Base-by-base conservation (phyloP, 2,329 filamentous ascomycete genomes). In the Thelonectria olida region DNA sequence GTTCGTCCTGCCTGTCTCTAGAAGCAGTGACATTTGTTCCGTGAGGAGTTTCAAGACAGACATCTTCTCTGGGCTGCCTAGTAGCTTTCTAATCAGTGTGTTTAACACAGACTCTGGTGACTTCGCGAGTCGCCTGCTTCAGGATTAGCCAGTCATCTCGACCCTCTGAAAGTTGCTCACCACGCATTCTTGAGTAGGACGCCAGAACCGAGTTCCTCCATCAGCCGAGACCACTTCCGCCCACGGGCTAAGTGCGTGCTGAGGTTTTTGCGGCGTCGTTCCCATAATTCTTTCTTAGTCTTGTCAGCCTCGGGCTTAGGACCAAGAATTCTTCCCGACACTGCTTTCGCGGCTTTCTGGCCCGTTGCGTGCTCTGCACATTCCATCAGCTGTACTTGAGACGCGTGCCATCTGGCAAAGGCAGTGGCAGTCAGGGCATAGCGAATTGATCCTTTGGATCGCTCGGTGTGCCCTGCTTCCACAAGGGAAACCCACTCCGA, bases 171-270 rank as follows among this genome's bases (percentile, higher is more conserved):
- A n/a, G 25, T 25, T 23, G 23, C 58, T 8, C 47, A 56, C 58
- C 52, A 61, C 22, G 47, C 50, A 48, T 56, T 31, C 36, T 55
- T 45, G 27, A 52, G 38, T 31, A 61, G 27, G 44, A 61, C 52
- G n/a, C 58, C 27, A n/a, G 39, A 55, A 34, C 58, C 25, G 39
- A 56, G 41, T 31, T 39, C 27, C 10, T 45, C 6, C 20, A 55
- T 39, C 23, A 63, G 34, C 17, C 50, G 55, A 39, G 38, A 34
- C 47, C 45, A 59, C 51, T 63, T 63, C 38, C 39, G 25, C 22
- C 54, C 45, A 52, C 45, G 51, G 8, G 28, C 48, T 17, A 62
- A 39, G 38, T 59, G 12, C 23, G 27, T 58, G 27, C 34, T 17
- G 17, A 58, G 48, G 19, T 19, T 62, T 31, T 54, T 58, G 7